Percentiles rank a stretch among this genome's conserved stretches.
Evolutionary conservation across 306 rosid genomes (phyloP).

Genomic region (Astragalus membranaceus): DNA sequence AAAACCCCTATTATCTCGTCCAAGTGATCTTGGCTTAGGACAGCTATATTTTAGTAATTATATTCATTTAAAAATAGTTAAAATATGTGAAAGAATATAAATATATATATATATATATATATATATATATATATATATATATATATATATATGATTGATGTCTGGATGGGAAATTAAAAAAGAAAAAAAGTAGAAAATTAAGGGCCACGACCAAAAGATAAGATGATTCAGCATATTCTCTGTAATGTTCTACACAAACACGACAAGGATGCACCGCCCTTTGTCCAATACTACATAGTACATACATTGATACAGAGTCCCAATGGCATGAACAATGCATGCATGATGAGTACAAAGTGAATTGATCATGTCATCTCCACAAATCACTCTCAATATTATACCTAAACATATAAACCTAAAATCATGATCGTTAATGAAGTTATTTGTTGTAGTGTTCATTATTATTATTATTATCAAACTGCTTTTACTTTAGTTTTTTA

Average conservation of each 20-base stretch:
- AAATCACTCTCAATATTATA: neutral
- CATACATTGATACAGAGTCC: no score
- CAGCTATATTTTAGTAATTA: no score
- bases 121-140: no score
- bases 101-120: no score
- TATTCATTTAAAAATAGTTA: no score
- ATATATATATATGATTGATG: no score
- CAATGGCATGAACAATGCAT: slow-evolving; percentile 18
- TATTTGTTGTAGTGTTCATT: slow-evolving; percentile 11
- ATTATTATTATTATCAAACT: neutral
- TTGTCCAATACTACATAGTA: neutral
- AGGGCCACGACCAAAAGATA: slow-evolving; percentile 8
- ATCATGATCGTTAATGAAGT: neutral
- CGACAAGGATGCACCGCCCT: slow-evolving; percentile 23
- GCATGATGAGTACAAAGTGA: no score
- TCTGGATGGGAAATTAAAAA: no score
- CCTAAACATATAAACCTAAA: neutral
- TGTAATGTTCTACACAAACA: neutral
- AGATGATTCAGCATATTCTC: slow-evolving; percentile 5
- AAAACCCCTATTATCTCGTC: no score
- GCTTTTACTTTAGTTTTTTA: neutral
- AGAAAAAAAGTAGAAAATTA: neutral
- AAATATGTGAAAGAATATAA: no score
- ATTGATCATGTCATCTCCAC: neutral
- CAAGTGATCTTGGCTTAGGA: no score